phyloP scores from a whole-genome alignment of 2,329 filamentous ascomycete species.

The Cladosporium sp. region DNA sequence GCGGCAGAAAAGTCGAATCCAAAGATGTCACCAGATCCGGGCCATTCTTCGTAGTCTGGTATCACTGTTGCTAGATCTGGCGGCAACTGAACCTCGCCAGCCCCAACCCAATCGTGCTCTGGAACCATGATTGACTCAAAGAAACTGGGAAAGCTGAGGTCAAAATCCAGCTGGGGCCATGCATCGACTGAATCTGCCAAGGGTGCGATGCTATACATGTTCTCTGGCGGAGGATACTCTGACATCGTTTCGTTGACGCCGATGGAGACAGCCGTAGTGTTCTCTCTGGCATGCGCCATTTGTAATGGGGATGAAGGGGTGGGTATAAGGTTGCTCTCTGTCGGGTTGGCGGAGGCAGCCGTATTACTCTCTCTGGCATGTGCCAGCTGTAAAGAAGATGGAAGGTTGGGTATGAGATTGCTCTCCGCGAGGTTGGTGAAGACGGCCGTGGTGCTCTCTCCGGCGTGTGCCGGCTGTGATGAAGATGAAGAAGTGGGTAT shows the following conservation, averaged over 20 bases:
- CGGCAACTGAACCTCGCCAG: constrained; percentile 14
- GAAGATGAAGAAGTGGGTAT: background rate
- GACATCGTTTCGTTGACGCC: background rate
- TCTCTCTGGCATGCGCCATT: background rate
- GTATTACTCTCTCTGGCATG: background rate
- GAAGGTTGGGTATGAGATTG: background rate
- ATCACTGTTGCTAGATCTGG: constrained; percentile 23
- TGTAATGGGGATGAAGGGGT: background rate
- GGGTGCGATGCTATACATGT: constrained; percentile 7
- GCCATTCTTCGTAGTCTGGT: constrained; percentile 23
- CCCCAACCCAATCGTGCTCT: constrained; percentile 14
- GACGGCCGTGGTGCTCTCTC: background rate
- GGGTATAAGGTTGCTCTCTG: background rate
- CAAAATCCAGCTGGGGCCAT: constrained; percentile 6
- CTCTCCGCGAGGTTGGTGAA: background rate
- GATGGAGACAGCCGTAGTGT: background rate
- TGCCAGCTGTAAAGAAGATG: background rate
- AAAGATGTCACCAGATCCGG: constrained; percentile 22
- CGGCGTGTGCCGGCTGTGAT: background rate
- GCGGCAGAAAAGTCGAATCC: constrained; percentile 25
- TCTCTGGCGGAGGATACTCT: background rate
- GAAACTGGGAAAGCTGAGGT: constrained; percentile 22
- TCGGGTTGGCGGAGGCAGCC: background rate
- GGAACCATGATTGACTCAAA: constrained; percentile 29
- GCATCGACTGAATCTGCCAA: background rate